Base-by-base conservation (phyloP, 1,139 yeast genomes). In the Debaryomyces udenii region DNA sequence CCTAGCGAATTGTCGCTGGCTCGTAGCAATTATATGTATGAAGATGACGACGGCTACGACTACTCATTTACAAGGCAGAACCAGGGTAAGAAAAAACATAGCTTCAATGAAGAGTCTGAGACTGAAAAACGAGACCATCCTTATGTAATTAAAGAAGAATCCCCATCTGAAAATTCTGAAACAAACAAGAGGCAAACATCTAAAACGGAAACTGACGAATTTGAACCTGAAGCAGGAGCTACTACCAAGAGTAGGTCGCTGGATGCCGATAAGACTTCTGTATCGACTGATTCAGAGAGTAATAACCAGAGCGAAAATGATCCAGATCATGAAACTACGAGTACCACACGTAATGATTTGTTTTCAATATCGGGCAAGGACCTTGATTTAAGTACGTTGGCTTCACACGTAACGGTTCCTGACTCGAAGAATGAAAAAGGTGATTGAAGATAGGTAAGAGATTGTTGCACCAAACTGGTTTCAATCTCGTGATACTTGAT, bases 31-130 rank as follows among this genome's bases (percentile, higher is more conserved):
- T 30, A 41, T 10, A 39, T 24, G 10, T 44, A 35, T 28, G 47
- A 44, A 31, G 46, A 42, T 26, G 46, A 44, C 34, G 48, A 44
- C 28, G 48, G 46, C 18, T 44, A 44, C 41, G 32, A 27, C 23
- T 38, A 34, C 32, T 27, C 44, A 7, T 7, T 20, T 20, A 7
- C 31, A 14, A 29, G 6, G n/a, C 23, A 14, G 4, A 15, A 14
- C 16, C 9, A 23, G 35, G n/a, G 35, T 7, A 20, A 20, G 22
- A 7, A 7, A 5, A 5, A 7, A 5, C 22, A 7, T 5, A 20
- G 22, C 7, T 7, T 7, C 22, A 20, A 7, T 6, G 7, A 20
- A 7, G 7, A 5, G n/a, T 6, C 18, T 5, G 15, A 10, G n/a
- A 5, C 7, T 7, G 13, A 24, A 13, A 32, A 13, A 32, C 20